Conservation (phyloP, 306 rosid genomes). For the Prunus salicina region DNA sequence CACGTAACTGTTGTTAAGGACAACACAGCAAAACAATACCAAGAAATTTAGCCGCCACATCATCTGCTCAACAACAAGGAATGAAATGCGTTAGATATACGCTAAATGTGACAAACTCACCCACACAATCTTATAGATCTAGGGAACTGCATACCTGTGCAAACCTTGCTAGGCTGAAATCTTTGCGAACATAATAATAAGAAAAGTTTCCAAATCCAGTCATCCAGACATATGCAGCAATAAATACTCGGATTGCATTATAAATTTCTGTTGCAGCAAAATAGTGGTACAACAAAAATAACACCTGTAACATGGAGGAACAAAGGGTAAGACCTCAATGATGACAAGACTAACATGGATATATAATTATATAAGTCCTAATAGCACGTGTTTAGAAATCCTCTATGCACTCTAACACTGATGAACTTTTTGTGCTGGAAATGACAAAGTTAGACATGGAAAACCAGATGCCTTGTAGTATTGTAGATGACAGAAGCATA, state of each 20-base stretch:
- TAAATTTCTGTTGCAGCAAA: conserved; percentile 84
- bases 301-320: conserved; percentile 43
- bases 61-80: conserved; percentile 64
- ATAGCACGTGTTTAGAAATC: neutral
- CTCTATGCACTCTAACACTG: neutral
- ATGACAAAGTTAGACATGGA: conserved; percentile 20
- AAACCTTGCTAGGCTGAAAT: conserved; percentile 84
- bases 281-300: conserved; percentile 95
- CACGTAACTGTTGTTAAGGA: conserved; percentile 90
- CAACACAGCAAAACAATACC: conserved; percentile 71
- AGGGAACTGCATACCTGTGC: conserved; percentile 63
- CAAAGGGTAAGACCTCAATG: neutral
- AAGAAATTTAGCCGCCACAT: conserved; percentile 99
- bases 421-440: neutral
- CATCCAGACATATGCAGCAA: conserved; percentile 98
- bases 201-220: conserved; percentile 98
- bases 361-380: neutral
- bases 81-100: conserved; percentile 9
- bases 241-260: conserved; percentile 76
- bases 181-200: conserved; percentile 89
- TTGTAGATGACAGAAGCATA: neutral
- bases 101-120: conserved; percentile 3
- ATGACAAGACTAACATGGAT: neutral
- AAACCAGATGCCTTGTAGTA: conserved; percentile 1
- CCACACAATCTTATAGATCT: conserved; percentile 23